Percentiles rank a stretch among this genome's conserved stretches.
Conservation (phyloP, 257 asterid genomes). For the Lithospermum erythrorhizon region DNA sequence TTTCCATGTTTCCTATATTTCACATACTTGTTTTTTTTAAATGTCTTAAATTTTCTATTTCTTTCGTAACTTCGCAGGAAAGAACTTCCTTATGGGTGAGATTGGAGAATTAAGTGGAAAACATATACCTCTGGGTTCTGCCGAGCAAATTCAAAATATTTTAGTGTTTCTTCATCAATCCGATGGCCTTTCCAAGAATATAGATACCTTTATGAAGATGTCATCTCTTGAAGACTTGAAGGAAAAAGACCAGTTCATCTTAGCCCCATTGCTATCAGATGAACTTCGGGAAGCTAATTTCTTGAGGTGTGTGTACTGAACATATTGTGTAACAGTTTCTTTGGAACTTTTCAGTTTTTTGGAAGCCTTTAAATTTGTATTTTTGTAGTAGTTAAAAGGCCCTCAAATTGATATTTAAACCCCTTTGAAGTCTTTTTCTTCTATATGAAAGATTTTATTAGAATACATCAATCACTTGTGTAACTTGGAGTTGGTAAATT, state of each 20-base stretch:
- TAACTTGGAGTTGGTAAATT: too few species aligned
- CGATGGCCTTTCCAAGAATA: slow-evolving; percentile 74
- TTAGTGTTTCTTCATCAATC: slow-evolving; percentile 68
- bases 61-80: slow-evolving; percentile 44
- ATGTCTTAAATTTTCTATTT: neutral
- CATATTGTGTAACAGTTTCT: neutral
- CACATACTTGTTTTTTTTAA: neutral
- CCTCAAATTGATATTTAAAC: too few species aligned
- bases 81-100: slow-evolving; percentile 75
- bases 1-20: neutral
- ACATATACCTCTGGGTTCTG: slow-evolving; percentile 45
- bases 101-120: slow-evolving; percentile 50
- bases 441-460: too few species aligned
- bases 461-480: too few species aligned
- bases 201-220: slow-evolving; percentile 83
- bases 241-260: slow-evolving; percentile 51
- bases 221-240: slow-evolving; percentile 59
- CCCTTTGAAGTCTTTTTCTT: neutral
- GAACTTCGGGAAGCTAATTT: slow-evolving; percentile 49
- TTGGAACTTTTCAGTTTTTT: neutral
- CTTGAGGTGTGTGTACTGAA: slow-evolving; percentile 41
- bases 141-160: slow-evolving; percentile 55
- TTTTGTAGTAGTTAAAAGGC: neutral
- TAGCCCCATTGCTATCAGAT: slow-evolving; percentile 64
- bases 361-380: neutral